Evolutionary conservation across 1,284 basidiomycete genomes (phyloP).

Genomic region (Schizopora paradoxa): DNA sequence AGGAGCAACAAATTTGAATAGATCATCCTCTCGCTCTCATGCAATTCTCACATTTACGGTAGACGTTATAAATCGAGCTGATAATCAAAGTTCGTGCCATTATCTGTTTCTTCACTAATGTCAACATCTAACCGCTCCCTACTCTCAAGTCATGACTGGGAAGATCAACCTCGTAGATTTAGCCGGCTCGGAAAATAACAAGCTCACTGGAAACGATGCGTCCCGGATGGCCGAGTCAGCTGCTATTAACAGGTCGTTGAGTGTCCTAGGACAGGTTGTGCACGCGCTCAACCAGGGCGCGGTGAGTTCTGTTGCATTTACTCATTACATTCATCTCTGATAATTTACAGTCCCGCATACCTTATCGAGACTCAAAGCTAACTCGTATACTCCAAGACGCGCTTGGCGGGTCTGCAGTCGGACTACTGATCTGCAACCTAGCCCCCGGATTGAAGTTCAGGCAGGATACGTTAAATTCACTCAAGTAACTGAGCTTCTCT

Average conservation of each 20-base stretch:
- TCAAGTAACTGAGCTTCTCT: conserved; percentile 50
- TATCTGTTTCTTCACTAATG: conserved; percentile 2
- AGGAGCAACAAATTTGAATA: conserved; percentile 77
- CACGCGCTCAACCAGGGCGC: conserved; percentile 74
- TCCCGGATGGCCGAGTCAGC: conserved; percentile 77
- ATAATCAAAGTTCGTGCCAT: conserved; percentile 42
- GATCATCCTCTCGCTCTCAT: conserved; percentile 76
- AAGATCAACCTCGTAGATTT: conserved; percentile 83
- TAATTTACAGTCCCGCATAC: conserved; percentile 56
- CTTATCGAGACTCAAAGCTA: conserved; percentile 80
- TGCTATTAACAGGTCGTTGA: conserved; percentile 81
- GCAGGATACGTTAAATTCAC: conserved; percentile 78
- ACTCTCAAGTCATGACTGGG: conserved; percentile 47
- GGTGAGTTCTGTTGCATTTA: conserved; percentile 33
- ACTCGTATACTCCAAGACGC: conserved; percentile 82
- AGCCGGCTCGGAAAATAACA: conserved; percentile 86
- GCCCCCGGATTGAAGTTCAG: conserved; percentile 75
- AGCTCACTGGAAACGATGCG: conserved; percentile 78
- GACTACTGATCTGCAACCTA: conserved; percentile 77
- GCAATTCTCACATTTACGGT: conserved; percentile 72
- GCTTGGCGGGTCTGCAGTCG: conserved; percentile 70
- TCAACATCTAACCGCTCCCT: conserved; percentile 1
- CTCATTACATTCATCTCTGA: conserved; percentile 8
- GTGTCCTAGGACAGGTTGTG: conserved; percentile 78
- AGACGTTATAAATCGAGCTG: conserved; percentile 41